Evolutionary conservation across 192 early-diverging fungal genomes (phyloP).

Genomic region (Backusella australiensis): DNA sequence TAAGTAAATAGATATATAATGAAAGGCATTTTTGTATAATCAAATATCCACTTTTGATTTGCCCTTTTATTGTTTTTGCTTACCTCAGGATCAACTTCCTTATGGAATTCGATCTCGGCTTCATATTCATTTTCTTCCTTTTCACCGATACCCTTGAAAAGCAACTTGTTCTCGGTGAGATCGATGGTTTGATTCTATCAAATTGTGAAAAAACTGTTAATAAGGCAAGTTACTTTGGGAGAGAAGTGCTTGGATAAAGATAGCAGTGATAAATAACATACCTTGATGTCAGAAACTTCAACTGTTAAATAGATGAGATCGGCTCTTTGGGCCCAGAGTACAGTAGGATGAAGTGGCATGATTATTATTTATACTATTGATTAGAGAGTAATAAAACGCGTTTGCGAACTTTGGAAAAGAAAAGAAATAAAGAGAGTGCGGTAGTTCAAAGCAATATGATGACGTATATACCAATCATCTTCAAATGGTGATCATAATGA

Average conservation of each 20-base stretch:
- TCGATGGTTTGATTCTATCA: conserved; percentile 21
- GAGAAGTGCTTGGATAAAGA: background rate
- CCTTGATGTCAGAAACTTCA: conserved; percentile 66
- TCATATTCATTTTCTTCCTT: conserved; percentile 65
- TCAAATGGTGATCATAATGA: no score
- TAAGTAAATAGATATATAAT: background rate
- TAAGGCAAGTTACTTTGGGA: background rate
- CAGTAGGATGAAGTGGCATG: conserved; percentile 57
- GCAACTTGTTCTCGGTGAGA: conserved; percentile 43
- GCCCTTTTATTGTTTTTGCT: background rate
- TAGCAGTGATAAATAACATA: conserved; percentile 6
- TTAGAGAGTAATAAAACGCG: background rate
- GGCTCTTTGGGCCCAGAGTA: conserved; percentile 90
- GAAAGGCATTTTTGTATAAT: background rate
- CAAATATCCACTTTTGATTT: background rate
- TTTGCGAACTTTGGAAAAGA: conserved; percentile 13
- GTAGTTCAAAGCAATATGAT: background rate
- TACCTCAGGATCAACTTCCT: conserved; percentile 73
- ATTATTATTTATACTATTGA: background rate
- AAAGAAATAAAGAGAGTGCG: background rate
- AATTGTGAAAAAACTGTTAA: background rate
- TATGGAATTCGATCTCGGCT: conserved; percentile 73
- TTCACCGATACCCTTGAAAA: conserved; percentile 62
- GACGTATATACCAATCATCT: background rate
- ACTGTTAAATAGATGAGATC: conserved; percentile 85